phyloP scores from a whole-genome alignment of 371 early-diverging fungal species.

The Apophysomyces elegans region DNA sequence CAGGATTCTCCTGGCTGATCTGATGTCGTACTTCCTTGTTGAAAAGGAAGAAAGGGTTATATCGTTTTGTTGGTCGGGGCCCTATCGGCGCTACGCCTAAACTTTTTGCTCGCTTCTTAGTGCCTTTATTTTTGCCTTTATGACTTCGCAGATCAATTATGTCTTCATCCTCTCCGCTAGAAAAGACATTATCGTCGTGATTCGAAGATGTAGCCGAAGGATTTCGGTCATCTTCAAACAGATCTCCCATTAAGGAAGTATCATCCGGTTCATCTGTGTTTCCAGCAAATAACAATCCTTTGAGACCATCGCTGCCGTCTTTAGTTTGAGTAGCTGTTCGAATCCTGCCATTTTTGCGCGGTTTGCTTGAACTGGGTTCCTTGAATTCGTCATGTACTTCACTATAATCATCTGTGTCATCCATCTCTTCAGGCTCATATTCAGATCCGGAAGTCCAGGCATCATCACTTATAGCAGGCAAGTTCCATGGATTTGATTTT shows the following conservation, averaged over 20 bases:
- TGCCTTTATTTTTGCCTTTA: neutral
- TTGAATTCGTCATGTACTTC: neutral
- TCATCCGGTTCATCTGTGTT: neutral
- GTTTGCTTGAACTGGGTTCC: neutral
- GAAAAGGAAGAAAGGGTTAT: constrained; percentile 29
- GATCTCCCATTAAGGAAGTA: neutral
- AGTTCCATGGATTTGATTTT: neutral
- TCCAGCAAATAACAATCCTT: neutral
- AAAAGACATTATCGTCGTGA: neutral
- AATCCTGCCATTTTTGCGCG: neutral
- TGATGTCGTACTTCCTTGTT: constrained; percentile 21
- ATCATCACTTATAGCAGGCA: constrained; percentile 4
- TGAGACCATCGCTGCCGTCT: neutral
- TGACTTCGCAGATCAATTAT: neutral
- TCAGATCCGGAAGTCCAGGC: constrained; percentile 5
- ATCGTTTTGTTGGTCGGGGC: constrained; percentile 19
- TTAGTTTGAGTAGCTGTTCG: neutral
- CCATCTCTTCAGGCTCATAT: neutral
- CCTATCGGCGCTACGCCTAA: neutral
- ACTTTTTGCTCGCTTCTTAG: neutral
- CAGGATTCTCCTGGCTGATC: constrained; percentile 10
- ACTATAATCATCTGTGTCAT: neutral
- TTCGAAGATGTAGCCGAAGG: neutral
- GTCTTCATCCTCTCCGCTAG: neutral
- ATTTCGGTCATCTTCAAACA: constrained; percentile 2